phyloP scores from a whole-genome alignment of 192 early-diverging fungal genomes.

The Ambispora gerdemannii region DNA sequence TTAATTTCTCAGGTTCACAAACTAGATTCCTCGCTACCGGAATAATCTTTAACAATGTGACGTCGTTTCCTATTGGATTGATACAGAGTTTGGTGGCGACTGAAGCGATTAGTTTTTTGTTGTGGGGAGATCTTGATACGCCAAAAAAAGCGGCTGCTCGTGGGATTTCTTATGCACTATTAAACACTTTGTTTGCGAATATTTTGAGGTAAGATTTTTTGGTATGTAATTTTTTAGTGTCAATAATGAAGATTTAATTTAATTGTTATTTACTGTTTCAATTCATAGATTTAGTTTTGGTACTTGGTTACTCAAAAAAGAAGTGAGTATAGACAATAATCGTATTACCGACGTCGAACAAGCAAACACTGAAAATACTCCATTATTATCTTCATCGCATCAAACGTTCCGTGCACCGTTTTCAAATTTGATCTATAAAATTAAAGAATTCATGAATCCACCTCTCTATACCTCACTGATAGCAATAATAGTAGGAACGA shows the following conservation, averaged over 20 bases:
- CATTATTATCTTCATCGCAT: neutral
- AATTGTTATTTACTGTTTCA: neutral
- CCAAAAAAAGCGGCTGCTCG: neutral
- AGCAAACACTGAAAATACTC: neutral
- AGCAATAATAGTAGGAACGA: slow-evolving; percentile 19
- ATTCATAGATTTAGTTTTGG: slow-evolving; percentile 18
- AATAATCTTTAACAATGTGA: slow-evolving; percentile 33
- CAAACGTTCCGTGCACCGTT: neutral
- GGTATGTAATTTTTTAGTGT: neutral
- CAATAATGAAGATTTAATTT: neutral
- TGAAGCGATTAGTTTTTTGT: slow-evolving; percentile 13
- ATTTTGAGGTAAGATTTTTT: slow-evolving; percentile 17
- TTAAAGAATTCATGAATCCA: slow-evolving; percentile 25
- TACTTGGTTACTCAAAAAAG: slow-evolving; percentile 23
- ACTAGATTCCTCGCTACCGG: slow-evolving; percentile 29
- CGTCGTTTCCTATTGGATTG: slow-evolving; percentile 25
- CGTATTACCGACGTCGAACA: neutral
- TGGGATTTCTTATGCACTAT: slow-evolving; percentile 27
- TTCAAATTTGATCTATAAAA: neutral
- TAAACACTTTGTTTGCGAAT: slow-evolving; percentile 24
- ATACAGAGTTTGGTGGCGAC: slow-evolving; percentile 25
- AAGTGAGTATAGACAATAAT: no score
- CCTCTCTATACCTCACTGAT: slow-evolving; percentile 23
- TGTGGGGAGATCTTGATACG: slow-evolving; percentile 6
- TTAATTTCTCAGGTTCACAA: neutral